Percentiles rank a stretch among this genome's conserved stretches.
These are phyloP conservation scores for Lithospermum erythrorhizon DNA, from an alignment of 257 asterid species.

Conservation along the genomic window DNA sequence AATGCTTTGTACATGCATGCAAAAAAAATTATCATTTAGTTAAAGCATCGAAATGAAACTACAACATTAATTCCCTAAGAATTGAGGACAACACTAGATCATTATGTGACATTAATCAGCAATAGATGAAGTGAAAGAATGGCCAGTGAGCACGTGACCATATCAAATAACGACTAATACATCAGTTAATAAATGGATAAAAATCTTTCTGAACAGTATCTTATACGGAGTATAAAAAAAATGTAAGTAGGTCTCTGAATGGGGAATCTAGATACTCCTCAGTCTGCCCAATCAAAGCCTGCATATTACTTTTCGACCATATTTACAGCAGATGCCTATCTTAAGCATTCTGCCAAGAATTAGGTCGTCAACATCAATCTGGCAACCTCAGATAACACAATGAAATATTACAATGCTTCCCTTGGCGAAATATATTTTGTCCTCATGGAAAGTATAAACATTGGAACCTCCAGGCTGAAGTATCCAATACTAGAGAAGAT, in stretches of 20 bases:
- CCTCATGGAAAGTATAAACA: not conserved
- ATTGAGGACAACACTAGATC: not conserved
- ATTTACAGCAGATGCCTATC: conserved; percentile 71
- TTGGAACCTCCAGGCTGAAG: not conserved
- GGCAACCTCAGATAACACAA: not conserved
- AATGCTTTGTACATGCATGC: too few species aligned
- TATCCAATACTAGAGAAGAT: not conserved
- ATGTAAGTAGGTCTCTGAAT: conserved; percentile 55
- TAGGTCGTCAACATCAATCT: conserved; percentile 30
- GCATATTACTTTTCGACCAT: conserved; percentile 45
- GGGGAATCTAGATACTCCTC: conserved; percentile 32
- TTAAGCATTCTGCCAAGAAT: conserved; percentile 76
- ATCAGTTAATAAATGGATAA: not conserved
- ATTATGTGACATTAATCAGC: not conserved
- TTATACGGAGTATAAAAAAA: conserved; percentile 1
- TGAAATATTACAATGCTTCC: not conserved
- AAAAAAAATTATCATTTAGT: too few species aligned
- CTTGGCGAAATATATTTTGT: not conserved
- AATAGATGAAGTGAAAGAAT: not conserved
- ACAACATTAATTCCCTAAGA: not conserved
- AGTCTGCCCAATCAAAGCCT: conserved; percentile 64
- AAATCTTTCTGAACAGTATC: conserved; percentile 1
- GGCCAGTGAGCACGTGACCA: too few species aligned
- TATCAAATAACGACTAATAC: not conserved
- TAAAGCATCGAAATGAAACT: too few species aligned